Base-by-base conservation (phyloP, 176 grass and related monocot species). In the Aegilops longissima region DNA sequence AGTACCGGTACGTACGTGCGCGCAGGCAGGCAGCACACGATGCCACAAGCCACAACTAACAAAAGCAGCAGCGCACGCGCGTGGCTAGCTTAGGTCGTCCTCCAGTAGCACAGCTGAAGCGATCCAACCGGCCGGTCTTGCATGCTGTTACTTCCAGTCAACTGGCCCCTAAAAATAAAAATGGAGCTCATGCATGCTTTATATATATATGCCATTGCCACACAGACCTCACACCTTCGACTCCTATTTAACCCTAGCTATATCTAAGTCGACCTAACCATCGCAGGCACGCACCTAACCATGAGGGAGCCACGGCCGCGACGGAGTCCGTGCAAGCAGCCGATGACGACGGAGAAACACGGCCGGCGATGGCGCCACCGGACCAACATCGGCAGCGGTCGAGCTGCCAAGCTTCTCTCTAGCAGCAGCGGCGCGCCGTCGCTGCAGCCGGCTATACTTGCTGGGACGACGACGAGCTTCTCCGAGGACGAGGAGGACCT, bases 401-500 rank as follows among this genome's bases (percentile, higher is more conserved):
- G 25, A 27, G 25, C 25, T 27, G 25, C 25, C 25, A 27, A 27
- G 25, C 25, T 27, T 27, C 25, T 27, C 25, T 27, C 25, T 27
- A 27, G 25, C 25, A 27, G 25, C 25, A 27, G 40, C 10, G 40
- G 10, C 9, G 38, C 38, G 38, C 38, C 0, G 63, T 30, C 25
- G 63, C 3, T 7, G 11, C 12, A 13, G 63, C 11, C 25, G 5
- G 13, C 13, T 44, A 44, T 9, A 25, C 4, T 66, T 14, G 63
- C 11, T 13, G 63, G 25, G 23, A 27, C 61, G 12, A 14, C 64
- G 25, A 3, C 27, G 64, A 31, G 78, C 84, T 89, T 92, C 33
- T 27, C 76, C 42, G 80, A 77, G n/a, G 90, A 89, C 31, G 90
- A 92, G 81, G 87, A 92, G 18, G 87, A 92, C 13, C 90, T 92